phyloP scores from a whole-genome alignment of 805 yeast genomes.

The Saccharomyces jurei region DNA sequence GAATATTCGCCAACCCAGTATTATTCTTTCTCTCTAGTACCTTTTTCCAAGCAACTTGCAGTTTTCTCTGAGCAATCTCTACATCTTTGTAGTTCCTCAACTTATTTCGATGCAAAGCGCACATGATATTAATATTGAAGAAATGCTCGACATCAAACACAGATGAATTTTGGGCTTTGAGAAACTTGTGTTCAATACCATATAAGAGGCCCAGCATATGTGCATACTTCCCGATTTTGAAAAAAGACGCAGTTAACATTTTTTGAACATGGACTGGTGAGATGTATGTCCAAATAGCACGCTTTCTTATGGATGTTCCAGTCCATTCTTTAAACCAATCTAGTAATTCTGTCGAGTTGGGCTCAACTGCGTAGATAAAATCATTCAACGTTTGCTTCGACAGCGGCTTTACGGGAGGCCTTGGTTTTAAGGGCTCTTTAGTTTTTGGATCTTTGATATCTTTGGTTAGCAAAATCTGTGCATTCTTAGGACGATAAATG shows the following conservation, averaged over 20 bases:
- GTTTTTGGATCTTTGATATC: conserved; percentile 34
- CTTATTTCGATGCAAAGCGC: conserved; percentile 23
- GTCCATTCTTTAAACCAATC: conserved; percentile 24
- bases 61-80: conserved; percentile 14
- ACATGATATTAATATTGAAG: conserved; percentile 23
- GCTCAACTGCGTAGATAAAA: conserved; percentile 17
- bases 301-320: conserved; percentile 19
- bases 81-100: conserved; percentile 10
- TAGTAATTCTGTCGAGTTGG: conserved; percentile 15
- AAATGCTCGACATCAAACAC: conserved; percentile 24
- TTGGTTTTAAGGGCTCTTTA: conserved; percentile 29
- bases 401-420: conserved; percentile 27
- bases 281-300: conserved; percentile 20
- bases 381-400: conserved; percentile 20
- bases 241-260: conserved; percentile 20
- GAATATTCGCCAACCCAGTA: conserved; percentile 20
- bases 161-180: conserved; percentile 12
- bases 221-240: conserved; percentile 18
- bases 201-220: conserved; percentile 17
- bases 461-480: conserved; percentile 32
- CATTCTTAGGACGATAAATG: conserved; percentile 36
- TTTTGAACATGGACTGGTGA: conserved; percentile 17
- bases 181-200: conserved; percentile 11
- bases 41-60: conserved; percentile 17
- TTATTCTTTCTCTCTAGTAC: conserved; percentile 11